Conservation (phyloP, 2,329 filamentous ascomycete species). For the Nemania diffusa region DNA sequence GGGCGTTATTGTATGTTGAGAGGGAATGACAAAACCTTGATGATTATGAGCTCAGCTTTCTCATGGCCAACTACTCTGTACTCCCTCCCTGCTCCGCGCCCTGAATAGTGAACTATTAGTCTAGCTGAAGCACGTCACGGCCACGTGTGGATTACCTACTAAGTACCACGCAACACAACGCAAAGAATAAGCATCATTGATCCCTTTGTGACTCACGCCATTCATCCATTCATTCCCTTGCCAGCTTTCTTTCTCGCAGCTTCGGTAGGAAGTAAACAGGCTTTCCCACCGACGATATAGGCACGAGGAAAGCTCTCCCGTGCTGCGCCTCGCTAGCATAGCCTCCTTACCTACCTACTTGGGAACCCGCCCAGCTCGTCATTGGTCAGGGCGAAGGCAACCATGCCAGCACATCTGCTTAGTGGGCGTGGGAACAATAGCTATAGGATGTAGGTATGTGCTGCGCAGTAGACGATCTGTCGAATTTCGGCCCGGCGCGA, state of each 20-base stretch:
- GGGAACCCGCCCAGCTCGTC: slow-evolving; percentile 11
- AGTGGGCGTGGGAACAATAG: neutral
- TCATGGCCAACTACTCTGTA: neutral
- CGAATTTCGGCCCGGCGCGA: neutral
- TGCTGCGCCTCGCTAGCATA: slow-evolving; percentile 35
- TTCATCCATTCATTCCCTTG: neutral
- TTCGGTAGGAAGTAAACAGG: neutral
- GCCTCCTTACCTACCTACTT: slow-evolving; percentile 35
- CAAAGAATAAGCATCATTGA: neutral
- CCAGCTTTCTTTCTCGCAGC: neutral
- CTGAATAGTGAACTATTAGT: neutral
- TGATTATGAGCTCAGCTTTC: slow-evolving; percentile 19
- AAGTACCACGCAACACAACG: slow-evolving; percentile 2
- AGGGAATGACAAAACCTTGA: slow-evolving; percentile 32
- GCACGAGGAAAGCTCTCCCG: slow-evolving; percentile 10
- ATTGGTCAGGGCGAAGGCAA: slow-evolving; percentile 19
- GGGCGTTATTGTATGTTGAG: slow-evolving; percentile 37
- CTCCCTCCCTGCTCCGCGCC: neutral
- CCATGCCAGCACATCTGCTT: neutral
- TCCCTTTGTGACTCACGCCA: neutral
- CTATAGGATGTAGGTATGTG: neutral
- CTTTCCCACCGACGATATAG: slow-evolving; percentile 5
- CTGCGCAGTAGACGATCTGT: neutral
- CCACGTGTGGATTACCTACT: neutral
- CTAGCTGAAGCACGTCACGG: too few relatives aligned